Percentiles rank a stretch among this genome's conserved stretches.
phyloP scores from a whole-genome alignment of 129 eudicot species.

The Dittrichia graveolens region DNA sequence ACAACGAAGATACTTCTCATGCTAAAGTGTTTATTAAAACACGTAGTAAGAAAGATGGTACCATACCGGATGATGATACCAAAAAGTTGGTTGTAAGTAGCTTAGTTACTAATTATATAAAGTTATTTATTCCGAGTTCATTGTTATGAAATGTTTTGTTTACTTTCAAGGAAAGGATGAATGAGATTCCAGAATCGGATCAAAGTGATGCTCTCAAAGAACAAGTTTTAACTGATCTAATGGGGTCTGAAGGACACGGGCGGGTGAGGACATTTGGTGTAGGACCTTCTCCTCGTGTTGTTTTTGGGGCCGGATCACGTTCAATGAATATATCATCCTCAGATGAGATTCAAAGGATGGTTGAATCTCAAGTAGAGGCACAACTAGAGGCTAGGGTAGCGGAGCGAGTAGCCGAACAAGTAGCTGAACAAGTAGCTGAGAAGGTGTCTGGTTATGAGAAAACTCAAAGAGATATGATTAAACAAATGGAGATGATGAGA shows the following conservation, averaged over 20 bases:
- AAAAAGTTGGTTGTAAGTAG: slow-evolving; percentile 8
- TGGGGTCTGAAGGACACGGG: slow-evolving; percentile 8
- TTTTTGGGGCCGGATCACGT: not conserved
- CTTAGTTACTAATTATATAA: not conserved
- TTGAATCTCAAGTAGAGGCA: slow-evolving; percentile 5
- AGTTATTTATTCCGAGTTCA: not conserved
- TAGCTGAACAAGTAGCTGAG: not conserved
- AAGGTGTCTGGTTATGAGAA: not conserved
- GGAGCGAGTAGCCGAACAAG: no score
- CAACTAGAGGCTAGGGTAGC: slow-evolving; percentile 14
- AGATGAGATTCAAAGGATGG: slow-evolving; percentile 15
- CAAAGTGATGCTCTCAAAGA: not conserved
- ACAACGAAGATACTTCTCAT: not conserved
- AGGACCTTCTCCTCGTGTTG: slow-evolving; percentile 14
- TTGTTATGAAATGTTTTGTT: not conserved
- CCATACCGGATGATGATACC: not conserved
- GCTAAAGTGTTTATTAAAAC: slow-evolving; percentile 9
- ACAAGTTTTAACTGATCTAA: not conserved
- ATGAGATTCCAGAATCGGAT: slow-evolving; percentile 10
- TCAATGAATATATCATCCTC: not conserved
- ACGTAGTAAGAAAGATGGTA: slow-evolving; percentile 2
- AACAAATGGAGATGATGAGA: not conserved
- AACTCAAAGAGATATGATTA: not conserved
- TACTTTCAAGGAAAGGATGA: not conserved
- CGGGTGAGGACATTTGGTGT: slow-evolving; percentile 17